Base-by-base conservation (phyloP, 179 eudicot genomes). In the Corrigiola litoralis region DNA sequence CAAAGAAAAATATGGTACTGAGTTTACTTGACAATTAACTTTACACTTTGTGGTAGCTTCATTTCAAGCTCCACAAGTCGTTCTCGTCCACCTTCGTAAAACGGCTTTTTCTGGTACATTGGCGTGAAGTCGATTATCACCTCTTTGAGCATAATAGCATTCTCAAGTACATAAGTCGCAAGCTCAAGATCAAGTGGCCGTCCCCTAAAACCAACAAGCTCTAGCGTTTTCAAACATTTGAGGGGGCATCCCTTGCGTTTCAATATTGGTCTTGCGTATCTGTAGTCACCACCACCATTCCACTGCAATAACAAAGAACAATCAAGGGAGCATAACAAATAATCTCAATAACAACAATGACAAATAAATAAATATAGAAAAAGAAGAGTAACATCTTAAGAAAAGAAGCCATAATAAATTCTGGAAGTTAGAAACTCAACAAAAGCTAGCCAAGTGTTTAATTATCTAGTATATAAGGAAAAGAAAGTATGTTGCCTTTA, bases 131-230 rank as follows among this genome's bases (percentile, higher is more conserved):
- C 57, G 34, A 63, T 23, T 20, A 49, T 24, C n/a, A 63, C 56
- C 46, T 48, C 58, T 63, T 63, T 58, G 23, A 63, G 58, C 42
- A 36, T 51, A 63, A 38, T 24, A 23, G 68, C 68, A 63, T 63
- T 63, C 58, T 50, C 46, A 23, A 63, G 29, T 45, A 63, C 68
- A 34, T 12, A 63, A 5, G 29, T 9, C 5, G 47, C 58, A 33
- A 63, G 29, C 58, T 63, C 68, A 24, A 48, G 58, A 32, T 63
- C 68, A 14, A 63, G 11, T 13, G 46, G 14, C 8, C 4, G 20
- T 34, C 68, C 68, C 47, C 23, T 6, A 25, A 48, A 63, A 16
- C 46, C 57, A 20, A 48, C 21, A 63, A 49, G 3, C 58, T 63
- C 58, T 14, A 63, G 42, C 4, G 58, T 50, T 8, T 49, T 63